Base-by-base conservation (phyloP, 352 stramenopile species). In the Globisporangium cylindrosporum region DNA sequence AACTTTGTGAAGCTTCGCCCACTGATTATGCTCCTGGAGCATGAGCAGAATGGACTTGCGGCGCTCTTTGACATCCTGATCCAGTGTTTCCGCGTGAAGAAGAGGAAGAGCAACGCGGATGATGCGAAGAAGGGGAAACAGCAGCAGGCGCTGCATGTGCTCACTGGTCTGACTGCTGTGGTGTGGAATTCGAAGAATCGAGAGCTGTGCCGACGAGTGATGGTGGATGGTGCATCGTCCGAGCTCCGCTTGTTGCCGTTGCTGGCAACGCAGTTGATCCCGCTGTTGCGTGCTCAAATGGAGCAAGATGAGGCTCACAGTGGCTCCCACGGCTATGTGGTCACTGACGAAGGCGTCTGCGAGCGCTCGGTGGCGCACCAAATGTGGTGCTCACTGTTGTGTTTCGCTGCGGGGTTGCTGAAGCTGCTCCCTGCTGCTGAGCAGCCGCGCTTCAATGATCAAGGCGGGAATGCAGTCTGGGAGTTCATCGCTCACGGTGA, bases 331-430 rank as follows among this genome's bases (percentile, higher is more conserved):
- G 81, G 81, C 3, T 90, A 90, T 49, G 36, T 55, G 6, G 4
- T 34, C 15, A 36, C 20, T 43, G 60, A 64, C 14, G 62, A 32
- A 32, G 69, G 72, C 43, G 58, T 34, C 1, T 41, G 34, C 15
- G 69, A 78, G 24, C 77, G 79, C 4, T 90, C 84, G 0, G 53
- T 73, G 9, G 77, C 75, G 3, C 84, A 92, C 46, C 67, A 70
- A n/a, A 81, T 84, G 73, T 92, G 84, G 84, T 92, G 84, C 38
- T 68, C 73, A 46, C 73, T 84, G 25, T 68, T 92, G 18, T 68
- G 81, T 43, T 82, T 88, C 62, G 76, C 78, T 1, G 58, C 68
- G 27, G 77, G 77, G 4, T 70, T 88, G 53, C 27, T 88, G 9
- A 76, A 75, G 64, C 36, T 88, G 9, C 63, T 79, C 9, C n/a